A percentile compares a stretch with the other conserved stretches of the same genome.
phyloP scores from a whole-genome alignment of 2,329 filamentous ascomycete species.

The Ilyonectria robusta region DNA sequence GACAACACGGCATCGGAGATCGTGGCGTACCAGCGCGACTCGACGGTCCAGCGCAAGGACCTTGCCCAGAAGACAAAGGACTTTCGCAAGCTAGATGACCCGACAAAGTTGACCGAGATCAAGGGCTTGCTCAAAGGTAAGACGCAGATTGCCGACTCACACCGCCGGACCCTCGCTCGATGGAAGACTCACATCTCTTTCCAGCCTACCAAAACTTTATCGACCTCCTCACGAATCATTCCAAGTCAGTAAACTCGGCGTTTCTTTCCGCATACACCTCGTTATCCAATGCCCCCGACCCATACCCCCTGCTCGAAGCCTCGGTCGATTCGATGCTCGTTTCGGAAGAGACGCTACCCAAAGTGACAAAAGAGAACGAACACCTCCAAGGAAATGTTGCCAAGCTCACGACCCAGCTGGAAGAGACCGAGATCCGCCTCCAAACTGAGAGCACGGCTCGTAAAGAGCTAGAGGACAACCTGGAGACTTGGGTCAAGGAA shows the following conservation, averaged over 20 bases:
- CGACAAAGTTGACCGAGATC: slow-evolving; percentile 87
- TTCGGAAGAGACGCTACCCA: slow-evolving; percentile 92
- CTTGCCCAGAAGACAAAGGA: slow-evolving; percentile 99
- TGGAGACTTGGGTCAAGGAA: slow-evolving; percentile 88
- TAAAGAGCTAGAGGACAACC: slow-evolving; percentile 80
- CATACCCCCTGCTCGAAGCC: slow-evolving; percentile 95
- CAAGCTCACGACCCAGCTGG: slow-evolving; percentile 83
- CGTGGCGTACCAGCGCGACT: slow-evolving; percentile 91
- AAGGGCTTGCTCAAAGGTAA: slow-evolving; percentile 90
- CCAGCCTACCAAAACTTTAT: slow-evolving; percentile 97
- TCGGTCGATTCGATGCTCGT: slow-evolving; percentile 94
- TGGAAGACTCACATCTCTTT: background rate
- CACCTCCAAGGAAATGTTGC: slow-evolving; percentile 85
- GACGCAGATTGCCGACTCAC: background rate
- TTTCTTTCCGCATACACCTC: slow-evolving; percentile 95
- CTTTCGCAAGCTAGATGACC: slow-evolving; percentile 93
- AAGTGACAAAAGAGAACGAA: slow-evolving; percentile 87
- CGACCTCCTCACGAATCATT: slow-evolving; percentile 95
- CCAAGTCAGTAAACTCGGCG: slow-evolving; percentile 92
- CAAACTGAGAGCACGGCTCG: slow-evolving; percentile 82
- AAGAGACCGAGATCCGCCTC: slow-evolving; percentile 85
- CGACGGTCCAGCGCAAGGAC: slow-evolving; percentile 94
- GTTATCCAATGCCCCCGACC: slow-evolving; percentile 96
- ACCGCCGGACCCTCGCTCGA: too few species aligned
- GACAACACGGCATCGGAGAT: slow-evolving; percentile 97